Evolutionary conservation across 148 eudicot species (phyloP).

Genomic region (Persicaria maculosa): DNA sequence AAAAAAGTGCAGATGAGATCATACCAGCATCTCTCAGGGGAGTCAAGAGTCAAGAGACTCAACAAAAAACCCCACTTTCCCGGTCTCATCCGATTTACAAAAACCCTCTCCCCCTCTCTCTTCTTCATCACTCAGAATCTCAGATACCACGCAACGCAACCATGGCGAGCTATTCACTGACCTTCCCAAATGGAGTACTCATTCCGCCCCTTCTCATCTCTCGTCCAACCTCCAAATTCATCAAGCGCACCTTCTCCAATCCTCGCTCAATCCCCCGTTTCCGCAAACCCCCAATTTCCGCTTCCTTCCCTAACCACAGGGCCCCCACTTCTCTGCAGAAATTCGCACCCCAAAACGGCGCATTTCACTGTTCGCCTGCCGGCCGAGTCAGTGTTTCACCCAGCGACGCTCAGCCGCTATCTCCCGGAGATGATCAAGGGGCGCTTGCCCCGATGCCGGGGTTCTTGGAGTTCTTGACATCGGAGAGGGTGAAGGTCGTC

Average conservation of each 20-base stretch:
- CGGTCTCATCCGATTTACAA: not conserved
- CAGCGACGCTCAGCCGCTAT: conserved; percentile 17
- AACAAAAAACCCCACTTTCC: not conserved
- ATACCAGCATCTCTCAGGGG: not conserved
- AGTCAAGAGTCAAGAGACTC: not conserved
- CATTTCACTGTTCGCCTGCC: not conserved
- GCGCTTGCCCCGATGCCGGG: conserved; percentile 22
- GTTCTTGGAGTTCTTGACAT: conserved; percentile 68
- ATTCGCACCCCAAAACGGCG: conserved; percentile 6
- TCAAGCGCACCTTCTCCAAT: not conserved
- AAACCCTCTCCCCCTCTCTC: not conserved
- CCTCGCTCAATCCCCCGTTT: conserved; percentile 1
- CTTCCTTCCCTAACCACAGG: not conserved
- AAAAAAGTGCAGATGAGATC: not conserved
- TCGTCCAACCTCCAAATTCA: conserved; percentile 9
- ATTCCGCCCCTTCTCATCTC: conserved; percentile 2
- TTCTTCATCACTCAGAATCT: not conserved
- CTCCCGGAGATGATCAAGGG: conserved; percentile 16
- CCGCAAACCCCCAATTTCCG: conserved; percentile 12
- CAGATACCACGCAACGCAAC: not conserved
- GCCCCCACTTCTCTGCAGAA: conserved; percentile 3
- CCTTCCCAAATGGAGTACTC: conserved; percentile 15
- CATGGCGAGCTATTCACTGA: conserved; percentile 15
- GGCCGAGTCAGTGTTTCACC: conserved; percentile 22
- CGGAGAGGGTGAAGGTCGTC: conserved; percentile 91